Percentiles rank a stretch among this genome's conserved stretches.
Conservation (phyloP, 345 rosid species). For the Ailanthus altissimus region DNA sequence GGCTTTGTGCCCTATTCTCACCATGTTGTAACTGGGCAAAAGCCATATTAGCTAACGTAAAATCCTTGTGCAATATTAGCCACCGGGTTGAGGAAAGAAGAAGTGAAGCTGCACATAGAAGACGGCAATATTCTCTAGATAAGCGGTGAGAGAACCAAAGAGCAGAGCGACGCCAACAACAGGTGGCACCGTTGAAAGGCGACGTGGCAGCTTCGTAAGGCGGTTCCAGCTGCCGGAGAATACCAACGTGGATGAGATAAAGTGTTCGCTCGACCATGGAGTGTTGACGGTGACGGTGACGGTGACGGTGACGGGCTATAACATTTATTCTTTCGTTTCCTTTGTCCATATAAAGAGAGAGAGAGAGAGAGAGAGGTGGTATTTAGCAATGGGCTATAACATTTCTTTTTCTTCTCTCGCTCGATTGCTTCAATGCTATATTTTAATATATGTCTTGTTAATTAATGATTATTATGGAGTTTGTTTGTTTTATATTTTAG, state of each 20-base stretch:
- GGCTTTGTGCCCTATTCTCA: conserved; percentile 11
- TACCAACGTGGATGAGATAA: conserved; percentile 18
- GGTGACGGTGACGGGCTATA: too few relatives aligned
- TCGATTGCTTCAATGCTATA: too few relatives aligned
- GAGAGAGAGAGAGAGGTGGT: too few relatives aligned
- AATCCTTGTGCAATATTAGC: background rate
- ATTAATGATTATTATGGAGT: too few relatives aligned
- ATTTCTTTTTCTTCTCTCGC: too few relatives aligned
- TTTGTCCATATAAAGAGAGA: too few relatives aligned
- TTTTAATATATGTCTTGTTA: too few relatives aligned
- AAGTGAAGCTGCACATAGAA: conserved; percentile 19
- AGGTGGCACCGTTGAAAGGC: conserved; percentile 26
- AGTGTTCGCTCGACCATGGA: conserved; percentile 18
- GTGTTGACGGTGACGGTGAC: conserved; percentile 22
- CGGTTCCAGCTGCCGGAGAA: conserved; percentile 24
- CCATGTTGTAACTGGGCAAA: conserved; percentile 1
- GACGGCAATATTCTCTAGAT: conserved; percentile 25
- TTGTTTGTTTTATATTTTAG: too few relatives aligned
- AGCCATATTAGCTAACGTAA: background rate
- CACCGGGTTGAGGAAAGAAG: conserved; percentile 21
- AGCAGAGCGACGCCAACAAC: conserved; percentile 18
- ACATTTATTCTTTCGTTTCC: too few relatives aligned
- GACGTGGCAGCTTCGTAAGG: conserved; percentile 18
- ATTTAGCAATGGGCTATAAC: too few relatives aligned
- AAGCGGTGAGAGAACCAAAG: conserved; percentile 18